phyloP scores from a whole-genome alignment of 1,284 basidiomycete genomes.

The Irpex lacteus region DNA sequence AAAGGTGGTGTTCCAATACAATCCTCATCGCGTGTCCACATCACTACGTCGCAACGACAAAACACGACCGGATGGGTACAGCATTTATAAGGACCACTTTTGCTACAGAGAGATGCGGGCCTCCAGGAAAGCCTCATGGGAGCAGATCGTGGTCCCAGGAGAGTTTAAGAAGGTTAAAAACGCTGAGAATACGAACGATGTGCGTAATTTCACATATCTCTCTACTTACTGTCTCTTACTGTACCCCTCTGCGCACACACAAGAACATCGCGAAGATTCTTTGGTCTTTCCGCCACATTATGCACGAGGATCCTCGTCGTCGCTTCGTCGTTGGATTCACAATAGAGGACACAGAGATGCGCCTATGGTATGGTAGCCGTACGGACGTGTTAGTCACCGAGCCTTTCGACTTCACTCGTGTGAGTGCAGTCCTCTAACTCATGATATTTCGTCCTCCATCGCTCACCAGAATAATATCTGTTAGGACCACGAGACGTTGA shows the following conservation, averaged over 20 bases:
- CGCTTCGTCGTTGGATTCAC: conserved; percentile 11
- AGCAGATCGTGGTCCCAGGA: neutral
- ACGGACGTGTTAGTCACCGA: conserved; percentile 4
- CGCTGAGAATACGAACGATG: neutral
- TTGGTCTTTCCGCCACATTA: conserved; percentile 3
- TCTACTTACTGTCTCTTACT: neutral
- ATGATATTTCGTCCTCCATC: neutral
- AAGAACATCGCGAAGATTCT: conserved; percentile 4
- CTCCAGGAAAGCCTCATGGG: neutral
- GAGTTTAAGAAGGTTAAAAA: conserved; percentile 4
- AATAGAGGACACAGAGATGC: conserved; percentile 8
- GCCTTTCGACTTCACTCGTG: conserved; percentile 4
- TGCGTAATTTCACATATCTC: neutral
- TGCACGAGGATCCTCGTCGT: conserved; percentile 9
- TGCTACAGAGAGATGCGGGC: neutral
- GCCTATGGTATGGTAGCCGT: conserved; percentile 7
- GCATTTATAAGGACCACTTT: neutral
- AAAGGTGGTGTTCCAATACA: neutral
- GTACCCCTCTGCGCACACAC: neutral
- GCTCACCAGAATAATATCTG: neutral
- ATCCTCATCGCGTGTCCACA: neutral
- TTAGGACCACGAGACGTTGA: conserved; percentile 4
- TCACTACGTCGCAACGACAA: neutral
- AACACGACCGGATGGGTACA: neutral
- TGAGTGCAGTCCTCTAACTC: neutral